Base-by-base conservation (phyloP, 495 filamentous ascomycete genomes). In the Haplographium delicatum region DNA sequence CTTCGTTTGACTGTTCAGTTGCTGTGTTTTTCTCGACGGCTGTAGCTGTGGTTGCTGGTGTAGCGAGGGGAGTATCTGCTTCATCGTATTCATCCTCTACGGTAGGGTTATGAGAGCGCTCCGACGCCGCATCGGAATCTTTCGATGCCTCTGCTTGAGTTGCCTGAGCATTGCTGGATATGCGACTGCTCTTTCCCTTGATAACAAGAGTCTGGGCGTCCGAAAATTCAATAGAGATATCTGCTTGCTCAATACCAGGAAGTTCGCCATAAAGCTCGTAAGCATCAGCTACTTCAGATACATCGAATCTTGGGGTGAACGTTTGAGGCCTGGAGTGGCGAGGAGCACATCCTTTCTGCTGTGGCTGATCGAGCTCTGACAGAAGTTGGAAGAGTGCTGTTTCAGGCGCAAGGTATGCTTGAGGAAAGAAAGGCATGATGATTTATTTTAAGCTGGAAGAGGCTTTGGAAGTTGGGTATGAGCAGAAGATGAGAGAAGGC, bases 231-330 rank as follows among this genome's bases (percentile, higher is more conserved):
- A 96, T 86, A 44, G 79, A 69, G 54, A 96, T 67, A 59, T 94
- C 74, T 50, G 84, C 78, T 61, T 88, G 85, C 41, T 86, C 78
- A 39, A 90, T 74, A 31, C 91, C 91, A 0, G 91, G 89, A 0
- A 96, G 77, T 66, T 96, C 91, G 58, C 89, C 90, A 59, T 93
- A 81, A 2, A 97, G 82, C 58, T 90, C 78, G 66, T 91, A 97
- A 57, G 62, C 63, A 11, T 80, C 61, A 34, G 76, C 70, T 2
- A 72, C 65, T 68, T 95, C 89, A 49, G 77, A 76, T 38, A 95
- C 75, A 62, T 96, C 91, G 68, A 96, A 96, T 53, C 79, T 79
- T 1, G 88, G 88, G 7, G 69, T 64, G 71, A 88, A 90, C 45
- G 76, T 68, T 11, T 47, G 56, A 22, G 55, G 27, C 23, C 49